Evolutionary conservation across 352 stramenopile species (phyloP), one percentile per base, ranked within the genome.

Genomic region (Pythium phragmiticola): DNA sequence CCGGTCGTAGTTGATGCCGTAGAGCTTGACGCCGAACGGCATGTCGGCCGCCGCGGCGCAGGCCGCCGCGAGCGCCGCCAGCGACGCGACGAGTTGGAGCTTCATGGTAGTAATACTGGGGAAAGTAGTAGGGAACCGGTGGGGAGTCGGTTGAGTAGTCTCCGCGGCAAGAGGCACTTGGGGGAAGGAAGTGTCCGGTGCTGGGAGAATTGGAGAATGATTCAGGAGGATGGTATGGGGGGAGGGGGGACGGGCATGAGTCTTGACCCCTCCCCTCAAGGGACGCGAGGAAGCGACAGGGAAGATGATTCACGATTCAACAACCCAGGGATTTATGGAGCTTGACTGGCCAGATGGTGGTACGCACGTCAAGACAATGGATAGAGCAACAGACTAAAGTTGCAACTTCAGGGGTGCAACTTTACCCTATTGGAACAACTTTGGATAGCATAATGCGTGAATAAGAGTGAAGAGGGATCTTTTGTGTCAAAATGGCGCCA

Each of bases 1-100:
- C 17, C 78, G 70, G 72, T 87, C 89, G 72, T 90, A 92, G 74
- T 92, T 90, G 60, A 90, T 66, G n/a, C 84, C 82, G 30, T 80
- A 75, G 57, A 92, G 70, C 36, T 73, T 78, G 48, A 87, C 77
- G 54, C 82, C 81, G 47, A 56, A 30, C 19, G 50, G 51, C 13
- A n/a, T 9, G 2, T 48, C 51, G 23, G 82, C 60, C 42, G 17
- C 52, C 36, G 33, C 46, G 21, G 13, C 43, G 16, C 26, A 74
- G 57, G 56, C 57, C 34, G 30, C 39, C 49, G 46, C 30, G 17
- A 50, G 58, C 42, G 46, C 61, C n/a, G 54, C 57, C 34, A 39
- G 49, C 26, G 49, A 16, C 36, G 41, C n/a, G 28, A 43, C 42
- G 19, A 30, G 34, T 56, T 42, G 57, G 48, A 52, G 62, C 57